Base-by-base conservation (phyloP, 2,329 filamentous ascomycete species). In the Claviceps humidiphila region DNA sequence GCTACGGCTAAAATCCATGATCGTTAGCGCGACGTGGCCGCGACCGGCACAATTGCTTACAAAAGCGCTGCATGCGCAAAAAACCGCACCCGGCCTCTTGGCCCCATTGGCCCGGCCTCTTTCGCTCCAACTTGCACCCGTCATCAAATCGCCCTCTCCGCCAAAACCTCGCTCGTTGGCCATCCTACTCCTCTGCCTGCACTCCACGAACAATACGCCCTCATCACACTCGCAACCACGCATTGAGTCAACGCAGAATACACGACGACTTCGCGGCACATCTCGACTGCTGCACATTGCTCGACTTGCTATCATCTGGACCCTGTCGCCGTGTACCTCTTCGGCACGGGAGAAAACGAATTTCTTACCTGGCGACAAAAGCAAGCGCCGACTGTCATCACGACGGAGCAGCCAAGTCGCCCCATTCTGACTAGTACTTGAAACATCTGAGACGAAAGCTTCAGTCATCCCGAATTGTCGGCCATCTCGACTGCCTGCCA, bases 81-180 rank as follows among this genome's bases (percentile, higher is more conserved):
- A 53, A 53, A 39, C 47, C 49, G 42, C 42, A 39, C 13, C 47
- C 26, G 26, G 46, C 52, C 55, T 26, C 53, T 53, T 44, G 40
- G 42, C 30, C 44, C 49, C 20, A 49, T 48, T 40, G 51, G 39
- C 16, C 26, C 49, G 47, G 50, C 2, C 42, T 14, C 43, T 42
- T 11, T 49, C 16, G 4, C 24, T 22, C 43, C 16, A 54, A 49
- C 47, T 20, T 53, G 50, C 20, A 51, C 16, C 53, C 39, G 40
- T 38, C 48, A 44, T 51, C 26, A 47, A 34, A 7, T 17, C 9
- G 24, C 43, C 24, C 7, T 50, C 46, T 37, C 50, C 50, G 49
- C 46, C 45, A 20, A 30, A 45, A 47, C 17, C 17, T 43, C 37
- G n/a, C 20, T 44, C 40, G 44, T 51, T 20, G 42, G 7, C 5